phyloP scores from a whole-genome alignment of 2,329 filamentous ascomycete species.

The Corynespora cassiicola region DNA sequence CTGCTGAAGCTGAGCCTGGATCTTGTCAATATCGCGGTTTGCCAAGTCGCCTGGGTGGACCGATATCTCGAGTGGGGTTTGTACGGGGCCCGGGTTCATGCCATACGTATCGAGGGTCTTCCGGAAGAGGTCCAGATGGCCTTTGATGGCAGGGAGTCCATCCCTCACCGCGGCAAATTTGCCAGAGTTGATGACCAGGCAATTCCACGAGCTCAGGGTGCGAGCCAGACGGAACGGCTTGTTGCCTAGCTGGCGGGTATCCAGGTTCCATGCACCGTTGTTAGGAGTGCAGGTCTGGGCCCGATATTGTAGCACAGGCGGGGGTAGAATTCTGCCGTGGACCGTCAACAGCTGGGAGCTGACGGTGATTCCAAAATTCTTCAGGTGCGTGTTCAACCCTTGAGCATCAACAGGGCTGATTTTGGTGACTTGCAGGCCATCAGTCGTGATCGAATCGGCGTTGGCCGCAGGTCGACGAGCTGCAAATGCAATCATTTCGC shows the following conservation, averaged over 20 bases:
- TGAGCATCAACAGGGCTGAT: constrained; percentile 27
- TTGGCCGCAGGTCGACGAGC: constrained; percentile 36
- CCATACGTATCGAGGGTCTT: constrained; percentile 29
- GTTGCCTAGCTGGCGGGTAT: constrained; percentile 20
- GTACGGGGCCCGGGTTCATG: constrained; percentile 22
- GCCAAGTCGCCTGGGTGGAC: constrained; percentile 18
- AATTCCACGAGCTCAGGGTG: constrained; percentile 31
- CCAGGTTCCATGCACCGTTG: constrained; percentile 76
- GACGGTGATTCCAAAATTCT: constrained; percentile 69
- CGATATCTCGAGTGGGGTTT: constrained; percentile 13
- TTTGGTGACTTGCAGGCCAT: constrained; percentile 33
- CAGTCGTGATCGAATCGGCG: constrained; percentile 33
- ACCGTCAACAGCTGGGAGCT: constrained; percentile 72
- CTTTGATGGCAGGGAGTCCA: constrained; percentile 12
- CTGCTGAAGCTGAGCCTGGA: constrained; percentile 65
- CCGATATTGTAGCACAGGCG: constrained; percentile 68
- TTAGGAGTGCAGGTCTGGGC: constrained; percentile 40
- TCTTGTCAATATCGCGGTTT: constrained; percentile 51
- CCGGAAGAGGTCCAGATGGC: constrained; percentile 21
- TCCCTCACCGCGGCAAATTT: constrained; percentile 23
- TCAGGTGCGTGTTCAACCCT: constrained; percentile 27
- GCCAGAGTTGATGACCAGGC: constrained; percentile 36
- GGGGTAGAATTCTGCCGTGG: constrained; percentile 68
- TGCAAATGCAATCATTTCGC: constrained; percentile 39
- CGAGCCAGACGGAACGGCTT: constrained; percentile 32